Evolutionary conservation across 2,329 filamentous ascomycete species (phyloP).

Genomic region (Fusarium irregulare): DNA sequence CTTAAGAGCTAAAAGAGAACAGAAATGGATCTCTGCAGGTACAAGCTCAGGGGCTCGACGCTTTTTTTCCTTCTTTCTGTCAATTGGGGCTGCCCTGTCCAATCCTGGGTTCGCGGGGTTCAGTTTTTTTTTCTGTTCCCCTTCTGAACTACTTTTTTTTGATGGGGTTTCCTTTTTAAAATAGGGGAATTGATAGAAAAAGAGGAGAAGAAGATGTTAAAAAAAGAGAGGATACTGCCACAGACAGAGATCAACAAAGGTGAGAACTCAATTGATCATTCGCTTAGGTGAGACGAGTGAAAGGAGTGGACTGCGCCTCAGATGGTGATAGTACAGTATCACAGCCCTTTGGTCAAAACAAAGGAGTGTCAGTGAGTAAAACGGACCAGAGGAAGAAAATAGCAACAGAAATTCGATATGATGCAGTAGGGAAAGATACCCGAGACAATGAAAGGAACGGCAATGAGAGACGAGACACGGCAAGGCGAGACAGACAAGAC

Average conservation of each 20-base stretch:
- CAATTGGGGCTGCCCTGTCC: constrained; percentile 16
- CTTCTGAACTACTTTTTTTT: background rate
- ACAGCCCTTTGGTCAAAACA: background rate
- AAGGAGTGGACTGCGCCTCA: constrained; percentile 18
- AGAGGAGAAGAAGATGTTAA: background rate
- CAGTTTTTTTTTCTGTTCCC: constrained; percentile 1
- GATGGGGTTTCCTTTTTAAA: constrained; percentile 2
- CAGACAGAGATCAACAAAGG: constrained; percentile 12
- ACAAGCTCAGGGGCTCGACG: constrained; percentile 36
- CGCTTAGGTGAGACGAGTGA: constrained; percentile 5
- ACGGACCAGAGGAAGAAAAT: background rate
- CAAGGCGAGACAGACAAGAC: background rate
- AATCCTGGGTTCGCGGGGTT: constrained; percentile 26
- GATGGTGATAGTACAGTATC: background rate
- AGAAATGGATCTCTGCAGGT: constrained; percentile 9
- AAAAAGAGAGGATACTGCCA: constrained; percentile 17
- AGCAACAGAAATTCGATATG: background rate
- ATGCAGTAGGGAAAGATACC: background rate
- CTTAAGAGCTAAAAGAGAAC: background rate
- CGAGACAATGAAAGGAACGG: constrained; percentile 9
- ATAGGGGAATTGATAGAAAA: constrained; percentile 19
- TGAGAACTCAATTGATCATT: background rate
- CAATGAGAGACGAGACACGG: constrained; percentile 2
- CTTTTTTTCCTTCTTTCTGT: background rate
- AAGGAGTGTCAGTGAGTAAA: background rate